Percentiles rank a stretch among this genome's conserved stretches.
Conservation (phyloP, 139 green algal species). For the Coelastrella sp. region DNA sequence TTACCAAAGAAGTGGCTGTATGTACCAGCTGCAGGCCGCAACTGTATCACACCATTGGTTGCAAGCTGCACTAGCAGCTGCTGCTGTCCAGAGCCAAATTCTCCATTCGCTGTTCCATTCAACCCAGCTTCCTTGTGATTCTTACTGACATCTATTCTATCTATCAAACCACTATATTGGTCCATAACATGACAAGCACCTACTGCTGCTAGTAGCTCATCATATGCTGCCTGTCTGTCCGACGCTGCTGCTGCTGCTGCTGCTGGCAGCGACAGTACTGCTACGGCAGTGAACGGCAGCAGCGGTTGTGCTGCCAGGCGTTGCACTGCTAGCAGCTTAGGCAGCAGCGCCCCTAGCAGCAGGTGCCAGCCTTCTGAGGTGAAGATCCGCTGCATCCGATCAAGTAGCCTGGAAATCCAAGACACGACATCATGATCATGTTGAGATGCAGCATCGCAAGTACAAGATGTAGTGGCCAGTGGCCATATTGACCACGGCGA, state of each 20-base stretch:
- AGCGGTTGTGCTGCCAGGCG: constrained; percentile 24
- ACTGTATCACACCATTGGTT: neutral
- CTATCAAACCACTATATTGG: too few species aligned
- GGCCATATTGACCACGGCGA: too few species aligned
- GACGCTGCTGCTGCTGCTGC: constrained; percentile 28
- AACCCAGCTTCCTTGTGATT: too few species aligned
- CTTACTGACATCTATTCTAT: neutral
- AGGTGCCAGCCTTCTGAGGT: constrained; percentile 64
- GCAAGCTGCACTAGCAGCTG: constrained; percentile 31
- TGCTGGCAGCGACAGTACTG: constrained; percentile 7
- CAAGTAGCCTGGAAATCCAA: constrained; percentile 3
- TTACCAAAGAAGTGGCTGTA: constrained; percentile 63
- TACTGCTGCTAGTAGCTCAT: constrained; percentile 2
- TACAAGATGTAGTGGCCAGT: too few species aligned
- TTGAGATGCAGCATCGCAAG: neutral
- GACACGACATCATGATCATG: too few species aligned
- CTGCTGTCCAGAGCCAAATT: neutral
- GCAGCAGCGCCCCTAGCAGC: constrained; percentile 55
- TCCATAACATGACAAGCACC: neutral
- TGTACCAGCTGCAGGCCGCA: constrained; percentile 4
- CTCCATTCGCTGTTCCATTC: too few species aligned
- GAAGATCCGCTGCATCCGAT: constrained; percentile 37
- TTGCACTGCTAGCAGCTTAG: constrained; percentile 61
- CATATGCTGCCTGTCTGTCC: constrained; percentile 13
- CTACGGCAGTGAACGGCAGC: constrained; percentile 18